Base-by-base conservation (phyloP, 2,329 filamentous ascomycete genomes). In the Fusarium goolgardi region DNA sequence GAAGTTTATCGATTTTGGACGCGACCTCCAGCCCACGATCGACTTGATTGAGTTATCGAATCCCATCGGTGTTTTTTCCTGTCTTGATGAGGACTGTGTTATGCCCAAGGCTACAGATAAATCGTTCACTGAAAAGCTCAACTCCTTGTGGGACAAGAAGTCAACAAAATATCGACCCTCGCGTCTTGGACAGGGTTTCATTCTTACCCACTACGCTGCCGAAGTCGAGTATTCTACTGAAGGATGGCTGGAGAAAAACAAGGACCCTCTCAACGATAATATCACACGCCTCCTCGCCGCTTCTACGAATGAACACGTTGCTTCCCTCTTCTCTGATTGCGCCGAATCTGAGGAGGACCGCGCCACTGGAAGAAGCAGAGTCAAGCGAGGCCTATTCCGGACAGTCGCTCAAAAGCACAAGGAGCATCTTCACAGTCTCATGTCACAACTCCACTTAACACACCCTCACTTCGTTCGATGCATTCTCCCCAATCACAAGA, bases 71-170 rank as follows among this genome's bases (percentile, higher is more conserved):
- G 97, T 99, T 73, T 99, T 99, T 79, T 98, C 96, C 0, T 99
- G 96, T 75, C 84, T 99, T 18, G 96, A 99, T 71, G 96, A 99
- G 80, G 96, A 99, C 80, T 96, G 91, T 47, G 96, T 99, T 32
- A 99, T 99, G 96, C 96, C 96, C 32, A 99, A 98, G 79, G 96
- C 96, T 5, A 97, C 95, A 2, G 96, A 99, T 79, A 95, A 92
- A 78, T 93, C 92, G 10, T 99, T 99, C 75, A 98, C 95, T 0
- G 96, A 99, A 74, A 99, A 99, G 79, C 84, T 99, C n/a, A 93
- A 99, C 79, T 91, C 91, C 0, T 81, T 99, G 2, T 99, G 96
- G 96, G 94, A 98, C 77, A 93, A 94, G 75, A 98, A 97, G 78
- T 96, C 94, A 34, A 86, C 88, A 46, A 99, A 99, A 78, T 99